Evolutionary conservation across 2,329 filamentous ascomycete genomes (phyloP).

Genomic region (Tolypocladium guangdongense): DNA sequence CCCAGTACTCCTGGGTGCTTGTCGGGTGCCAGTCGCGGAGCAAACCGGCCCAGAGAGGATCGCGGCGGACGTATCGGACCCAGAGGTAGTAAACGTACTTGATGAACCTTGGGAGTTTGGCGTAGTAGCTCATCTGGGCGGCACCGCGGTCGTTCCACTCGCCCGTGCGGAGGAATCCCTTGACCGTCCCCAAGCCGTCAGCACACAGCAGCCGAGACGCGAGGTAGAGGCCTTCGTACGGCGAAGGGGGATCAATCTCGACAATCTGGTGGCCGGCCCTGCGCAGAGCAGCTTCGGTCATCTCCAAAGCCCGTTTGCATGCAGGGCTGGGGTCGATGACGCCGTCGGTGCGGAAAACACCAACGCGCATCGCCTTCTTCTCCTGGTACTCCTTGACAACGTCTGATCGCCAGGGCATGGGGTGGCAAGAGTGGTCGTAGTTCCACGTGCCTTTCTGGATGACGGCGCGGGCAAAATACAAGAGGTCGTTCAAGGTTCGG

Average conservation of each 20-base stretch:
- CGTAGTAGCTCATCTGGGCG: slow-evolving; percentile 61
- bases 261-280: slow-evolving; percentile 66
- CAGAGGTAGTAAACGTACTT: slow-evolving; percentile 84
- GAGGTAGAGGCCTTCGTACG: slow-evolving; percentile 65
- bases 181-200: slow-evolving; percentile 73
- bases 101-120: slow-evolving; percentile 59
- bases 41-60: slow-evolving; percentile 68
- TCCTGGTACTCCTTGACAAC: slow-evolving; percentile 46
- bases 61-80: slow-evolving; percentile 71
- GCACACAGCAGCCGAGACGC: slow-evolving; percentile 73
- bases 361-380: slow-evolving; percentile 57
- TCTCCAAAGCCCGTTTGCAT: slow-evolving; percentile 64
- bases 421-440: slow-evolving; percentile 79
- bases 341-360: slow-evolving; percentile 66
- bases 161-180: slow-evolving; percentile 61
- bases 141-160: slow-evolving; percentile 76
- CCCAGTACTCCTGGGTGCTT: slow-evolving; percentile 70
- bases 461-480: slow-evolving; percentile 71
- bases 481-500: slow-evolving; percentile 68
- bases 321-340: slow-evolving; percentile 83
- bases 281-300: slow-evolving; percentile 57
- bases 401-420: slow-evolving; percentile 64
- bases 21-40: slow-evolving; percentile 64
- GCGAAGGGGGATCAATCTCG: slow-evolving; percentile 51
- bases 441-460: slow-evolving; percentile 79